Conservation (phyloP, 2,329 filamentous ascomycete genomes). For the Calonectria hongkongensis region DNA sequence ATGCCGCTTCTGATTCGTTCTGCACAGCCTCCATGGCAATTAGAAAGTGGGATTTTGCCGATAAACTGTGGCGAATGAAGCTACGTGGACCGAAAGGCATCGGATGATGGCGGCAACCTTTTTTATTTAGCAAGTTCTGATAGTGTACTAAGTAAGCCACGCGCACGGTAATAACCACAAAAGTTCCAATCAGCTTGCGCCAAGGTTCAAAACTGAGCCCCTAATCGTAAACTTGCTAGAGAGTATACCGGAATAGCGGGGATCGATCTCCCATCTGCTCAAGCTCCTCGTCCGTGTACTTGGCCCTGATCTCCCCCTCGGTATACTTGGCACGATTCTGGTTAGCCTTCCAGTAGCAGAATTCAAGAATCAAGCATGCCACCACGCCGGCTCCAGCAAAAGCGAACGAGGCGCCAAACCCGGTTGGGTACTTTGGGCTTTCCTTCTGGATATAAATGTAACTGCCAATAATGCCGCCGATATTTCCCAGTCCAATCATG, state of each 20-base stretch:
- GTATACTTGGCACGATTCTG: constrained; percentile 50
- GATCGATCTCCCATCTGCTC: constrained; percentile 58
- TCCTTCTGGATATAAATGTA: constrained; percentile 55
- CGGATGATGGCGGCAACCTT: no score
- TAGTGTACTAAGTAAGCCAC: no score
- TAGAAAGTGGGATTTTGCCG: no score
- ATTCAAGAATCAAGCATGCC: constrained; percentile 46
- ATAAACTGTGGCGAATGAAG: no score
- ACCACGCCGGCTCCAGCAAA: constrained; percentile 47
- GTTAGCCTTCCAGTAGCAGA: constrained; percentile 49
- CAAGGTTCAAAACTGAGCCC: no score
- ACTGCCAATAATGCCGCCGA: constrained; percentile 55
- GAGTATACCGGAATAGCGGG: constrained; percentile 54
- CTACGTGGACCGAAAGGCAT: no score
- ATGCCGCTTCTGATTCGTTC: no score
- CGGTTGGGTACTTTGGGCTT: constrained; percentile 60
- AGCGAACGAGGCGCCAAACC: constrained; percentile 51
- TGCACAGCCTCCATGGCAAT: no score
- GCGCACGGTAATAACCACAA: no score
- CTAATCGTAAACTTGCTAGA: neutral
- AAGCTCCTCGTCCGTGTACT: constrained; percentile 57
- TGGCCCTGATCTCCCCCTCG: constrained; percentile 52
- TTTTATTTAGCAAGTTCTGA: no score
- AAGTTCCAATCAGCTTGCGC: no score
- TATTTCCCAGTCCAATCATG: constrained; percentile 57